Conservation (phyloP, 2,329 filamentous ascomycete genomes). For the Scedosporium minutisporum region DNA sequence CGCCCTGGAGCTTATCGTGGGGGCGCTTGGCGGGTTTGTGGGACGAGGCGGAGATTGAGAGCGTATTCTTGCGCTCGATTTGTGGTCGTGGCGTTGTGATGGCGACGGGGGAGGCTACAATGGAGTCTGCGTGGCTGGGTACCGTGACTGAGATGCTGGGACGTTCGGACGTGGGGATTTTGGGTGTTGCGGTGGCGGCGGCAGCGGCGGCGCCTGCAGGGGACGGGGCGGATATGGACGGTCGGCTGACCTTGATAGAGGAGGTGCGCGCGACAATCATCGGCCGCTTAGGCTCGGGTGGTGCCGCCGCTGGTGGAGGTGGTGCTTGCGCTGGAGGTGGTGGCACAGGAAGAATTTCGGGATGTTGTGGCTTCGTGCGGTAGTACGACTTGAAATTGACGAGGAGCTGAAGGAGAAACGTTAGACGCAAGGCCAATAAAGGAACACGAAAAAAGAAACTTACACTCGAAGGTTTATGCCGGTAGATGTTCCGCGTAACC, state of each 20-base stretch:
- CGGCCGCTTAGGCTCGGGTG: conserved; percentile 7
- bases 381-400: conserved; percentile 29
- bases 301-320: neutral
- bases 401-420: conserved; percentile 19
- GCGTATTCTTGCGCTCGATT: conserved; percentile 9
- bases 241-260: conserved; percentile 8
- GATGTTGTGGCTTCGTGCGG: conserved; percentile 20
- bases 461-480: neutral
- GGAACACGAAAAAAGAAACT: neutral
- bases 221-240: neutral
- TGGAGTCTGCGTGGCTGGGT: conserved; percentile 4
- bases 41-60: neutral
- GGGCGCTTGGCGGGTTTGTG: conserved; percentile 2
- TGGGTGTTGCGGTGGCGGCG: neutral
- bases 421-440: neutral
- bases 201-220: neutral
- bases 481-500: conserved; percentile 22
- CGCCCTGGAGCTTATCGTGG: neutral
- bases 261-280: conserved; percentile 11
- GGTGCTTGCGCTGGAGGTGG: neutral
- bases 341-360: conserved; percentile 3
- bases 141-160: conserved; percentile 1
- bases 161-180: neutral
- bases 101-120: neutral
- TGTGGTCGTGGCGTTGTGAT: neutral